Percentiles rank a stretch among this genome's conserved stretches.
These are phyloP conservation scores for Cokeromyces recurvatus DNA, from an alignment of 371 early-diverging fungal species.

Conservation along the genomic window DNA sequence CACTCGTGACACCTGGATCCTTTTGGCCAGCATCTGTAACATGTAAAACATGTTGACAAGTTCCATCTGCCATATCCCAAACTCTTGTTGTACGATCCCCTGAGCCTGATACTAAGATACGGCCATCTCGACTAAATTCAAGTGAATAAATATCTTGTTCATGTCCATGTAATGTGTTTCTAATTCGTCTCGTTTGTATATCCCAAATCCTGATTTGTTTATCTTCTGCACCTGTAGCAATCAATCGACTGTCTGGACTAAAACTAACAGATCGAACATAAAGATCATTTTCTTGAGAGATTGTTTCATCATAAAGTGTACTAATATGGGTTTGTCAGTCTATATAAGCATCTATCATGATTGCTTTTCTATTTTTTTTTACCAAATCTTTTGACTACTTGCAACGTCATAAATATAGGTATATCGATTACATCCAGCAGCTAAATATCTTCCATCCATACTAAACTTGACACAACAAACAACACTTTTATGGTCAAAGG, in stretches of 20 bases:
- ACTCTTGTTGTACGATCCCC: slow-evolving; percentile 88
- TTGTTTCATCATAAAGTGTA: slow-evolving; percentile 73
- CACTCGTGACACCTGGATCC: slow-evolving; percentile 91
- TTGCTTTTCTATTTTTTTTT: too few species aligned
- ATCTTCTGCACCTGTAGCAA: slow-evolving; percentile 98
- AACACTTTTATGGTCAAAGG: slow-evolving; percentile 83
- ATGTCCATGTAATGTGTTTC: slow-evolving; percentile 75
- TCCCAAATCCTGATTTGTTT: slow-evolving; percentile 87
- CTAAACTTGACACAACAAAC: slow-evolving; percentile 97
- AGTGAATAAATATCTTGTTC: slow-evolving; percentile 93
- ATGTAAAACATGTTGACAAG: slow-evolving; percentile 59
- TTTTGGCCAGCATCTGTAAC: slow-evolving; percentile 75
- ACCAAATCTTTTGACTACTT: slow-evolving; percentile 67
- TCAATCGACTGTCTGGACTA: slow-evolving; percentile 86
- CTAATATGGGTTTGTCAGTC: slow-evolving; percentile 26
- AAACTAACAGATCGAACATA: slow-evolving; percentile 97
- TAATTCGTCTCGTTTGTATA: slow-evolving; percentile 58
- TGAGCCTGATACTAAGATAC: slow-evolving; percentile 85
- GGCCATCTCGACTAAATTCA: slow-evolving; percentile 90
- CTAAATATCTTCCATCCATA: slow-evolving; percentile 86
- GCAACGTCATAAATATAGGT: slow-evolving; percentile 86
- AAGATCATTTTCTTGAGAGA: slow-evolving; percentile 73
- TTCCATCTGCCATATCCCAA: slow-evolving; percentile 81
- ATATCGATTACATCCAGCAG: slow-evolving; percentile 92
- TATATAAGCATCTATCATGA: too few species aligned